Base-by-base conservation (phyloP, 768 basidiomycete species). In the Boletus rubropictus region DNA sequence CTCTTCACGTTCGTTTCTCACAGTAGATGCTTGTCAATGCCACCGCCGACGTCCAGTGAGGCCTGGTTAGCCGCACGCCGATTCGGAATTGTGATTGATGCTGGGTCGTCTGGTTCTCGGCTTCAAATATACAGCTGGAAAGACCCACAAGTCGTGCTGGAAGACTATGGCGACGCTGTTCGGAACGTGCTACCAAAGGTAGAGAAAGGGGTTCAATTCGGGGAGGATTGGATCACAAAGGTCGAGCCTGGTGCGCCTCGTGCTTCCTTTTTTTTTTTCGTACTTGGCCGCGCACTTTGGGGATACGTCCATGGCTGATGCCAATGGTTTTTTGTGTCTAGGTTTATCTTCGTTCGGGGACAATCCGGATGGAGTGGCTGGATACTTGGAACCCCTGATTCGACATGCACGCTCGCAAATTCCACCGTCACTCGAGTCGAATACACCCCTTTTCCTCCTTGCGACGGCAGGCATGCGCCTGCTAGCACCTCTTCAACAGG, bases 391-490 rank as follows among this genome's bases (percentile, higher is more conserved):
- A 12, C 95, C 95, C 5, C 73, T 99, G 24, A 75, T 98, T 12
- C 72, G 72, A 33, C 92, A 95, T 68, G 95, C 95, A 1, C 72
- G 81, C 27, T 72, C 81, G 4, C 79, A 88, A 25, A 82, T 98
- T 28, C 93, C 94, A 0, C 90, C 94, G 0, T 92, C 88, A 5
- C 74, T 91, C 40, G 85, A 93, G 55, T 64, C 76, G 5, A 77
- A 84, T 20, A 99, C 96, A 0, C 94, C 96, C 1, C 68, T 99
- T 4, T 98, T 97, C 68, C 75, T 99, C 21, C 79, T 97, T 22
- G 96, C 96, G 1, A 98, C 95, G 0, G 95, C 96, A 2, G 96
- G 96, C 9, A 97, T 98, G 96, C 89, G 95, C 9, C 74, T 98
- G 9, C 72, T 98, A 6, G 63, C 84, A 2, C 70, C 79, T 0